A percentile compares a stretch with the other conserved stretches of the same genome.
Conservation (phyloP, 1,284 basidiomycete species). For the Anthracocystis walkeri region DNA sequence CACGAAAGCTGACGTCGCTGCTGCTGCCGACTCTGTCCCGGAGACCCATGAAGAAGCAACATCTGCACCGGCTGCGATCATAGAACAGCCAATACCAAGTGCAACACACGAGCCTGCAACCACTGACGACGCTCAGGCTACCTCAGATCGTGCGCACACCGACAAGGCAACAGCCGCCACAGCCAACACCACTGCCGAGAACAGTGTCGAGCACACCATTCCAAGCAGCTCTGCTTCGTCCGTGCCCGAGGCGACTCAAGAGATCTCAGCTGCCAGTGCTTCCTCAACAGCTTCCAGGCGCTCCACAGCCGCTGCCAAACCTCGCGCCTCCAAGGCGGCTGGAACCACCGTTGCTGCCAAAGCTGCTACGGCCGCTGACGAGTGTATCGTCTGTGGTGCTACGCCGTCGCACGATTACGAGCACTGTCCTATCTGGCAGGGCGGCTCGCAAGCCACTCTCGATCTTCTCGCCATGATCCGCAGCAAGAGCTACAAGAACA, state of each 20-base stretch:
- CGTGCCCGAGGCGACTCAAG: background rate
- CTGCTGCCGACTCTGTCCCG: slow-evolving; percentile 6
- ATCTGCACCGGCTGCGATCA: background rate
- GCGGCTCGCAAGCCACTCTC: slow-evolving; percentile 31
- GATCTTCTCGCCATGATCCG: slow-evolving; percentile 28
- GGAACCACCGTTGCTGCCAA: background rate
- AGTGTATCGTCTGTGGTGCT: slow-evolving; percentile 25
- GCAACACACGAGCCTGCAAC: background rate
- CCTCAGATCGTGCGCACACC: background rate
- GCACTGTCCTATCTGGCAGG: slow-evolving; percentile 25
- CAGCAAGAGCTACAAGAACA: slow-evolving; percentile 22
- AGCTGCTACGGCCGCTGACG: background rate
- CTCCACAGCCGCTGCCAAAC: slow-evolving; percentile 5
- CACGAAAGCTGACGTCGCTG: background rate
- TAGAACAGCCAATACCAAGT: background rate
- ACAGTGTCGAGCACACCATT: background rate
- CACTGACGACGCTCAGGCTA: background rate
- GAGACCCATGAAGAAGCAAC: background rate
- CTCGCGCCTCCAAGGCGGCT: slow-evolving; percentile 13
- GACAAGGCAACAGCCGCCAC: background rate
- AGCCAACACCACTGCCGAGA: background rate
- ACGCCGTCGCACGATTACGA: slow-evolving; percentile 22
- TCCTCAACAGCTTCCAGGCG: slow-evolving; percentile 4
- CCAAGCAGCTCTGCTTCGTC: slow-evolving; percentile 10
- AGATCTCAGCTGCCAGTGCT: background rate